Evolutionary conservation across 2,329 filamentous ascomycete genomes (phyloP), one percentile per base, ranked within the genome.

Genomic region (Fusarium anthophilum): DNA sequence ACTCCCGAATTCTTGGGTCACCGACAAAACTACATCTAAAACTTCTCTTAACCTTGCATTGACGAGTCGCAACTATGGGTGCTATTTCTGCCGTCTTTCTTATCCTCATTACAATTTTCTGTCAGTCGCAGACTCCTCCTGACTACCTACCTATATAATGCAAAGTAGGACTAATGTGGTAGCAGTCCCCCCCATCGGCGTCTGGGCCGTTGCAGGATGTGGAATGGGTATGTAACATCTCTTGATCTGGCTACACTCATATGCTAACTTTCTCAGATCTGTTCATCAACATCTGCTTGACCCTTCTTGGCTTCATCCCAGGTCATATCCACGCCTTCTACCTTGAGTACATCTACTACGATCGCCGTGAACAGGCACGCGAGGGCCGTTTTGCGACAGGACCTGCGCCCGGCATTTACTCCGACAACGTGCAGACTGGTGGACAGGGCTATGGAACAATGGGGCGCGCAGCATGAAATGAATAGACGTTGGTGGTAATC

Each of bases 241-340:
- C 38, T 45, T 28, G n/a, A 26, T 48, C 24, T 51, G 38, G 17
- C 50, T 64, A 17, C 32, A 30, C 44, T 55, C 38, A 22, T 38
- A 50, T 58, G 15, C 55, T 75, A 30, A 66, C 41, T 24, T 39
- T 56, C 41, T 20, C 41, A 76, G 91, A 93, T 77, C 81, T 93
- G 39, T 84, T 91, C 59, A 88, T 93, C 82, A 93, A 93, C 80
- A 88, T 93, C 76, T 86, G 88, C 74, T 82, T 93, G 71, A 93
- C 91, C 1, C 77, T 93, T 35, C 86, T 93, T 28, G 91, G 91
- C n/a, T 93, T 92, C 81, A 83, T 96, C 57, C 94, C 94, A 0
- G 94, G 93, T 13, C 91, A 94, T 75, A 89, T 96, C 47, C 91
- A 95, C 80, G 93, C 93, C 48, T 95, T 95, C 82, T 96, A 95